phyloP scores from a whole-genome alignment of 2,329 filamentous ascomycete species.

The Hymenoscyphus salicellus region DNA sequence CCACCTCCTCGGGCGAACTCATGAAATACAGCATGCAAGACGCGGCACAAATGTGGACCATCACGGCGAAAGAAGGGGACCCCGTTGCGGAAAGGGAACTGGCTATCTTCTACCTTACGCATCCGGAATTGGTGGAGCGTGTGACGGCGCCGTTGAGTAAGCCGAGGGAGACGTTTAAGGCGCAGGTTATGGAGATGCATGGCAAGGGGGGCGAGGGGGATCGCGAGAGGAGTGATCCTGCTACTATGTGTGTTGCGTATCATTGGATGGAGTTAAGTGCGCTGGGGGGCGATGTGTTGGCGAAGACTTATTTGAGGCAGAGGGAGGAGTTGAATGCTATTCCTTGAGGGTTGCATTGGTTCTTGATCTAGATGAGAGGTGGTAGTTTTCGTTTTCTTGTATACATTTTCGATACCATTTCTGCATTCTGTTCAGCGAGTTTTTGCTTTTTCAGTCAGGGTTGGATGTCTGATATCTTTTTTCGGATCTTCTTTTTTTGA shows the following conservation, averaged over 20 bases:
- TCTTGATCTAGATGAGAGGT: no score
- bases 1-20: constrained; percentile 39
- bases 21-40: constrained; percentile 71
- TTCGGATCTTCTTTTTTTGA: neutral
- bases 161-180: constrained; percentile 85
- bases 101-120: constrained; percentile 87
- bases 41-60: constrained; percentile 84
- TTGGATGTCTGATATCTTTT: neutral
- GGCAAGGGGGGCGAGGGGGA: constrained; percentile 52
- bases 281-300: constrained; percentile 80
- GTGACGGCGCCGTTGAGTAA: constrained; percentile 81
- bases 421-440: neutral
- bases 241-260: constrained; percentile 87
- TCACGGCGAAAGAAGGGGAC: constrained; percentile 89
- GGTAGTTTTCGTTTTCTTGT: neutral
- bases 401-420: neutral
- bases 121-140: constrained; percentile 78
- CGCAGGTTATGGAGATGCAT: constrained; percentile 72
- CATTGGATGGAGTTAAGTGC: constrained; percentile 96
- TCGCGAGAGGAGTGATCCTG: constrained; percentile 69
- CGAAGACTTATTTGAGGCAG: constrained; percentile 45
- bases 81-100: constrained; percentile 88
- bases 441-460: neutral
- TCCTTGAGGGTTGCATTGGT: neutral
- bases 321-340: constrained; percentile 19